A percentile compares a stretch with the other conserved stretches of the same genome.
Conservation (phyloP, 768 basidiomycete species). For the Hericium erinaceus region DNA sequence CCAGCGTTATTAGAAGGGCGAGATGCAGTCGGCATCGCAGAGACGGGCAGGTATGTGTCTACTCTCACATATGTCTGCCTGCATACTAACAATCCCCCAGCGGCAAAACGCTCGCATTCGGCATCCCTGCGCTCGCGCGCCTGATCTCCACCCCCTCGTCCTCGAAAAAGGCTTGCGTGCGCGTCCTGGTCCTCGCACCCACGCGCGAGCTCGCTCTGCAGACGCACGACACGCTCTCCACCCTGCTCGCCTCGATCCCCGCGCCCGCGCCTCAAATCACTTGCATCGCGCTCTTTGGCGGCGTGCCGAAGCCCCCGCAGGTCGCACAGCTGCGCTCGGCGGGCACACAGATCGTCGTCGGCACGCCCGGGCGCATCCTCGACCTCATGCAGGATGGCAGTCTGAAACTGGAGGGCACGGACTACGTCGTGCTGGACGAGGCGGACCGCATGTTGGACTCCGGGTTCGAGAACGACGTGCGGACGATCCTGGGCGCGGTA, state of each 20-base stretch:
- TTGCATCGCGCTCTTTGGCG: conserved; percentile 88
- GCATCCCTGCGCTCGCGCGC: conserved; percentile 76
- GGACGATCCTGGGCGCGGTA: conserved; percentile 62
- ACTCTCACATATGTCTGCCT: neutral
- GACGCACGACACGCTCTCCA: conserved; percentile 76
- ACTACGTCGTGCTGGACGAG: conserved; percentile 92
- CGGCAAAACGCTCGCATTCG: conserved; percentile 95
- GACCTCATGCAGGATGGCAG: conserved; percentile 86
- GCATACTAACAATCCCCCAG: conserved; percentile 27
- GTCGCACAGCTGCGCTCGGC: conserved; percentile 53
- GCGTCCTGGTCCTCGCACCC: conserved; percentile 72
- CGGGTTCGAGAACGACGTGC: conserved; percentile 97
- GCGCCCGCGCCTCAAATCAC: conserved; percentile 44
- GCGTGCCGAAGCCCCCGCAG: conserved; percentile 87
- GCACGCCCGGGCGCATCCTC: conserved; percentile 88
- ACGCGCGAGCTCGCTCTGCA: conserved; percentile 96
- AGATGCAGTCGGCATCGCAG: conserved; percentile 94
- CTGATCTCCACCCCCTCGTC: conserved; percentile 36
- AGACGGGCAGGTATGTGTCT: conserved; percentile 70
- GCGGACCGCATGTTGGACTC: conserved; percentile 98
- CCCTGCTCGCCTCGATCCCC: conserved; percentile 56
- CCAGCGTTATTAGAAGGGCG: conserved; percentile 70
- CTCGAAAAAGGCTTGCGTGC: conserved; percentile 18
- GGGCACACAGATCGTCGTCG: conserved; percentile 74
- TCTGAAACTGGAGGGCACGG: conserved; percentile 80